Conservation (phyloP, 352 stramenopile species). For the Globisporangium middletonii region DNA sequence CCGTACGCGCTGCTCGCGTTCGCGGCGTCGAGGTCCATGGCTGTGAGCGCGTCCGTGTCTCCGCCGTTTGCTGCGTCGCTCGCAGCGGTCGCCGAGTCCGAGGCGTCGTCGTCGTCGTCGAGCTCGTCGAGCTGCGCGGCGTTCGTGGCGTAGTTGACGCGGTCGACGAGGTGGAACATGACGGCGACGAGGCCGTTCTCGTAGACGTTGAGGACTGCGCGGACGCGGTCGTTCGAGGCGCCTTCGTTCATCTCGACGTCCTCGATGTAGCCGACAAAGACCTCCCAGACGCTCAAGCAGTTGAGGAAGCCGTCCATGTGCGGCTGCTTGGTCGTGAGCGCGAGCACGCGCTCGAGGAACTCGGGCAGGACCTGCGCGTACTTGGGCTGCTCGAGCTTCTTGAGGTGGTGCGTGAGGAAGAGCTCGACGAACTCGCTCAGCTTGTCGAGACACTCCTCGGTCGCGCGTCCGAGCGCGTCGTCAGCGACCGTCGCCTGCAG, state of each 20-base stretch:
- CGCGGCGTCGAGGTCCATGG: conserved; percentile 30
- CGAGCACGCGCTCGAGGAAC: conserved; percentile 55
- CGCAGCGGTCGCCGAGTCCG: conserved; percentile 3
- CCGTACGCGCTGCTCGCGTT: conserved; percentile 26
- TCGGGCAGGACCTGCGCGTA: conserved; percentile 38
- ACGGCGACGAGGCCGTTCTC: conserved; percentile 64
- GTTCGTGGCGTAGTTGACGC: conserved; percentile 64
- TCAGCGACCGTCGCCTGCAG: conserved; percentile 57
- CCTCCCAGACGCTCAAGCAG: conserved; percentile 75
- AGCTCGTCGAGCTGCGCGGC: conserved; percentile 57
- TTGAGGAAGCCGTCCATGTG: conserved; percentile 73
- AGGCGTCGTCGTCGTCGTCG: conserved; percentile 33
- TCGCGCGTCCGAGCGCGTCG: conserved; percentile 35
- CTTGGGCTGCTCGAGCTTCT: conserved; percentile 54
- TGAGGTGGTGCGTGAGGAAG: conserved; percentile 71
- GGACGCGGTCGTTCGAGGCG: conserved; percentile 40
- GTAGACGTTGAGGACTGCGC: conserved; percentile 51
- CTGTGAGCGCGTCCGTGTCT: conserved; percentile 25
- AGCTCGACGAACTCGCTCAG: conserved; percentile 68
- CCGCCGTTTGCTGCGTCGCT: conserved; percentile 18
- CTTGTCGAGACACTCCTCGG: conserved; percentile 68
- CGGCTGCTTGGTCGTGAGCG: conserved; percentile 62
- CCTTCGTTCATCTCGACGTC: conserved; percentile 67
- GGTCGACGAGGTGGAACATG: conserved; percentile 75
- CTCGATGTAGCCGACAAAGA: conserved; percentile 80